Conservation (phyloP, 2,329 filamentous ascomycete genomes). For the Pseudogymnoascus destructans region DNA sequence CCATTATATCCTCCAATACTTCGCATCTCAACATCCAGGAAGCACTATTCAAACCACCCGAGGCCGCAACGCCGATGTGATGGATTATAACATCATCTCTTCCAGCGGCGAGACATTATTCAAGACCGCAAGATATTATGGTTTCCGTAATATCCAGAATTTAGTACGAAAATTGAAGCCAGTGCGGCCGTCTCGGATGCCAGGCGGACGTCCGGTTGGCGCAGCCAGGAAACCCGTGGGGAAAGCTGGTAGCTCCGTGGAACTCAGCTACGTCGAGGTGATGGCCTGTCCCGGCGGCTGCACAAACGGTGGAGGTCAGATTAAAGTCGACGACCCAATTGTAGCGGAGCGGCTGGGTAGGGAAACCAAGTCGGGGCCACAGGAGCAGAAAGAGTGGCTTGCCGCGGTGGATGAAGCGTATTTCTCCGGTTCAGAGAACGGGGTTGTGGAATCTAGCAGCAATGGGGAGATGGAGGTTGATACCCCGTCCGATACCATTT, state of each 20-base stretch:
- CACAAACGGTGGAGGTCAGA: constrained; percentile 92
- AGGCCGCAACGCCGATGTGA: constrained; percentile 81
- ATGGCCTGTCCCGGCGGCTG: constrained; percentile 99
- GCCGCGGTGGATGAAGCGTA: constrained; percentile 78
- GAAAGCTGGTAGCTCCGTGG: constrained; percentile 36
- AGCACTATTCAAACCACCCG: constrained; percentile 57
- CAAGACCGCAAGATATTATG: constrained; percentile 83
- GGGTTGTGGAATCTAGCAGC: constrained; percentile 13
- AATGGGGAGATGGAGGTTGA: constrained; percentile 19
- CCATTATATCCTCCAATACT: constrained; percentile 66
- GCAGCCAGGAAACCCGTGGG: constrained; percentile 40
- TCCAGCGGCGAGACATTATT: constrained; percentile 47
- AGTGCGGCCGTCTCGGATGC: constrained; percentile 61
- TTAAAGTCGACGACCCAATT: constrained; percentile 73
- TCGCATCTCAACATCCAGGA: constrained; percentile 57
- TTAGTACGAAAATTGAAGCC: constrained; percentile 87
- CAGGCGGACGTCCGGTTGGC: constrained; percentile 53
- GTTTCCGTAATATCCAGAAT: constrained; percentile 97
- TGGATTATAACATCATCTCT: constrained; percentile 63
- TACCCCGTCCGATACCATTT: constrained; percentile 34
- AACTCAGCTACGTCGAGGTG: constrained; percentile 91
- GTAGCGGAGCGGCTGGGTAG: constrained; percentile 37
- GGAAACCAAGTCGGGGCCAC: constrained; percentile 48
- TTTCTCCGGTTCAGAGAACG: constrained; percentile 47
- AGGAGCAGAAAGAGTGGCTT: constrained; percentile 79